Conservation (phyloP, 2,329 filamentous ascomycete species). For the Aspergillus japonicus region DNA sequence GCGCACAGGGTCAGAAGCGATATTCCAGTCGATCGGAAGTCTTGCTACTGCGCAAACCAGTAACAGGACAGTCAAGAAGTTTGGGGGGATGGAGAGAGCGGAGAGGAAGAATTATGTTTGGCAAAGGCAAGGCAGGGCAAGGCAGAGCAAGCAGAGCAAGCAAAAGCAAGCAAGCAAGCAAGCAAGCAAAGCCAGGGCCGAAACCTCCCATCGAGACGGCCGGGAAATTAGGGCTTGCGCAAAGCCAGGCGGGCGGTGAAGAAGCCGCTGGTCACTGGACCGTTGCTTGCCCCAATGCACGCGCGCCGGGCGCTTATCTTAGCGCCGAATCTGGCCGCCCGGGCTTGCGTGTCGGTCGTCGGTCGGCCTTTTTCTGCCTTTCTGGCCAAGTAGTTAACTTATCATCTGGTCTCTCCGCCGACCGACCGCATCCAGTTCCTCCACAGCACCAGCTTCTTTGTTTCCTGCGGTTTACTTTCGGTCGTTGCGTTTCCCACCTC, state of each 20-base stretch:
- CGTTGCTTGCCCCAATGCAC: conserved; percentile 26
- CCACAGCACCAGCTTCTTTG: conserved; percentile 1
- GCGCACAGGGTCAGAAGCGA: conserved; percentile 9
- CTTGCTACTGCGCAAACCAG: conserved; percentile 3
- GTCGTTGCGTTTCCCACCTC: not conserved
- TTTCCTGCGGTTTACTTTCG: conserved; percentile 3
- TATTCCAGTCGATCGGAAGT: conserved; percentile 11
- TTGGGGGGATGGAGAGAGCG: conserved; percentile 8
- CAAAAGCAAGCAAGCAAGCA: not conserved
- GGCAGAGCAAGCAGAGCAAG: not conserved
- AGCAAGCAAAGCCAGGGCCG: conserved; percentile 5
- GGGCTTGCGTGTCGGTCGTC: too few species aligned
- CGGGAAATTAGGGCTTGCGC: conserved; percentile 41
- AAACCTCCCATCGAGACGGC: conserved; percentile 17
- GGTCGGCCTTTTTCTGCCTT: not conserved
- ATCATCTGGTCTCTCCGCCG: conserved; percentile 9
- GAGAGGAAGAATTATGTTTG: conserved; percentile 11
- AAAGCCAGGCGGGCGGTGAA: conserved; percentile 16
- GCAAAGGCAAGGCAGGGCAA: not conserved
- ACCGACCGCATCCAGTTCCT: conserved; percentile 16
- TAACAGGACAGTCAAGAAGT: not conserved
- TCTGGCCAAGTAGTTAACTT: not conserved
- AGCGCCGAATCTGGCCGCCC: conserved; percentile 14
- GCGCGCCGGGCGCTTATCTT: conserved; percentile 23
- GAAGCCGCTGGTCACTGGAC: conserved; percentile 27